A percentile compares a stretch with the other conserved stretches of the same genome.
Evolutionary conservation across 2,329 filamentous ascomycete species (phyloP).

Genomic region (Epicoccum nigrum): DNA sequence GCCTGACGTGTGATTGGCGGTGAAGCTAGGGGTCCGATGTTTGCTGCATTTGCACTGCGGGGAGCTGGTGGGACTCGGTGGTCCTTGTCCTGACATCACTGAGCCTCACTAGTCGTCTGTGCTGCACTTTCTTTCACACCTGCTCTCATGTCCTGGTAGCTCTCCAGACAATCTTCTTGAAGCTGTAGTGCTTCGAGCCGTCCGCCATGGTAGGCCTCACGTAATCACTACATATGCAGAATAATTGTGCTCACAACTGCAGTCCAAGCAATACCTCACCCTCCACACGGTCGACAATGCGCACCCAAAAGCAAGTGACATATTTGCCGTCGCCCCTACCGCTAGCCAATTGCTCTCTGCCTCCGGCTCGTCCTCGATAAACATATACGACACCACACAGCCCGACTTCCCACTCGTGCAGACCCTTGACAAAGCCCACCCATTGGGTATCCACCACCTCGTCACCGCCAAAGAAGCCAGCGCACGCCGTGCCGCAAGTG

Average conservation of each 20-base stretch:
- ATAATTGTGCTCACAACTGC: background rate
- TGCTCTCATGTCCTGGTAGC: background rate
- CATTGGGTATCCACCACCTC: constrained; percentile 89
- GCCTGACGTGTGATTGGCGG: constrained; percentile 41
- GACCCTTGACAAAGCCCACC: constrained; percentile 79
- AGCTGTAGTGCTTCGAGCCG: constrained; percentile 4
- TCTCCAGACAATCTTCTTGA: background rate
- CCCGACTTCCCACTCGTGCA: constrained; percentile 78
- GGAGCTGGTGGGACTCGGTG: constrained; percentile 30
- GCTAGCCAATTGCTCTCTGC: constrained; percentile 76
- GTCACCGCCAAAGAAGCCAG: constrained; percentile 72
- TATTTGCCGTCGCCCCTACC: constrained; percentile 83
- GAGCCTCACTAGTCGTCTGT: constrained; percentile 15
- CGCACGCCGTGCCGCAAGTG: constrained; percentile 70
- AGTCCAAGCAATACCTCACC: constrained; percentile 99
- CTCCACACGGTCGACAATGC: constrained; percentile 88
- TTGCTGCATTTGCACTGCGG: constrained; percentile 38
- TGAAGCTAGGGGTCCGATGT: constrained; percentile 26
- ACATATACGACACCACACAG: constrained; percentile 75
- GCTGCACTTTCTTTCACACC: background rate
- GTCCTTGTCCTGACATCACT: constrained; percentile 38
- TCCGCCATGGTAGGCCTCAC: constrained; percentile 7
- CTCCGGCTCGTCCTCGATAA: constrained; percentile 82
- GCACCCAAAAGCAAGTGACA: constrained; percentile 72
- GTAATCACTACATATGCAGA: background rate